Evolutionary conservation across 208 protist species (phyloP).

Genomic region (Trypanosomatidae sp.): DNA sequence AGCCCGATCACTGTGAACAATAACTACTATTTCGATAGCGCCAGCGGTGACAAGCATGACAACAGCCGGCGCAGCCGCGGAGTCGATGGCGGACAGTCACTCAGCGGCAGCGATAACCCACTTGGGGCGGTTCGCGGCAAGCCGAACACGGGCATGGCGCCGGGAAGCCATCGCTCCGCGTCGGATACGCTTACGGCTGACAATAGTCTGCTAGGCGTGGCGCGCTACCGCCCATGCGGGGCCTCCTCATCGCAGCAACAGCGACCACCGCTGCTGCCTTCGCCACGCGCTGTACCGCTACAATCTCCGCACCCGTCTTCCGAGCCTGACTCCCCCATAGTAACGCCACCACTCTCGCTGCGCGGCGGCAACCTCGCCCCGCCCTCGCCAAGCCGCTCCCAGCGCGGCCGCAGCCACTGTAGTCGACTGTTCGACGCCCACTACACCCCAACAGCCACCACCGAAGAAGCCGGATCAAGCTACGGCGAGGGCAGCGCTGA

Average conservation of each 20-base stretch:
- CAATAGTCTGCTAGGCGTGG: slow-evolving; percentile 1
- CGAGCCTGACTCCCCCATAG: slow-evolving; percentile 28
- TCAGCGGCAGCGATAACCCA: slow-evolving; percentile 11
- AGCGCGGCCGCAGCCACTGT: slow-evolving; percentile 31
- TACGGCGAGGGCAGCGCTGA: slow-evolving; percentile 36
- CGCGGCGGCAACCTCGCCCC: slow-evolving; percentile 17
- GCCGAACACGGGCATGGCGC: not conserved
- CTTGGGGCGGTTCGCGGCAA: not conserved
- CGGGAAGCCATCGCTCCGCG: slow-evolving; percentile 4
- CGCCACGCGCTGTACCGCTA: slow-evolving; percentile 13
- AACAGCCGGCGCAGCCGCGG: slow-evolving; percentile 7
- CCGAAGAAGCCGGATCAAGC: slow-evolving; percentile 69
- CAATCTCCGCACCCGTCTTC: slow-evolving; percentile 35
- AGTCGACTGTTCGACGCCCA: slow-evolving; percentile 13
- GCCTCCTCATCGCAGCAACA: slow-evolving; percentile 8
- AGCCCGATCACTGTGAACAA: slow-evolving; percentile 57
- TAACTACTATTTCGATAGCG: slow-evolving; percentile 50
- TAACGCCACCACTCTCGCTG: slow-evolving; percentile 20
- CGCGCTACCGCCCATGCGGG: slow-evolving; percentile 6
- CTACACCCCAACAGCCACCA: slow-evolving; percentile 71
- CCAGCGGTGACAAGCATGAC: not conserved
- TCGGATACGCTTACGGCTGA: slow-evolving; percentile 13
- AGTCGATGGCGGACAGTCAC: slow-evolving; percentile 1
- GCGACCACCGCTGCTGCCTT: slow-evolving; percentile 13
- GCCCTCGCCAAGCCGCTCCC: slow-evolving; percentile 36